Base-by-base conservation (phyloP, 257 asterid species). In the Anisodus acutangulus region DNA sequence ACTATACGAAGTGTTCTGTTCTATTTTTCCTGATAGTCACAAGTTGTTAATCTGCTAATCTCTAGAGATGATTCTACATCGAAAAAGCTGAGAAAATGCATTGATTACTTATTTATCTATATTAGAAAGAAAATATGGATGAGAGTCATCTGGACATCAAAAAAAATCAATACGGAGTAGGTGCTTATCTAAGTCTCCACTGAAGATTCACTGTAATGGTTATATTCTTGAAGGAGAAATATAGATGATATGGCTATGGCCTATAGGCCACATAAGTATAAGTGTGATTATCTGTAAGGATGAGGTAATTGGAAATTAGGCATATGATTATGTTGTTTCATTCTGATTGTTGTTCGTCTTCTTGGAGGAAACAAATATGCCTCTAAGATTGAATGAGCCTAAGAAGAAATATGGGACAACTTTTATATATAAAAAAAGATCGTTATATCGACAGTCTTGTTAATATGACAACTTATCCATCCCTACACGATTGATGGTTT, bases 201-300 rank as follows among this genome's bases (percentile, higher is more conserved):
- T 45, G 58, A 19, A 71, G 79, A 71, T 71, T 43, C 13, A 19
- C 45, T 71, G 39, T 19, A 47, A 72, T 72, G 80, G 54, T 45
- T 72, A 45, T n/a, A 19, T 72, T 72, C n/a, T 47, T 82, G 64
- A 71, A 66, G 64, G 64, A 41, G 79, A 51, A 55, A 22, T 43
- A 26, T 39, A 3, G 17, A 54, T 26, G 84, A n/a, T 41, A 55
- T 62, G 51, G 16, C 63, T 43, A 62, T 22, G 51, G 51, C 10
- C 63, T 43, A 62, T 22, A 35, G 74, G 80, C 9, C 41, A 47
- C 41, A 72, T 8, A 70, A 45, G n/a, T 22, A 47, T 9, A 9
- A 9, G 57, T 55, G 9, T 72, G 47, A 72, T 45, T 2, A 11
- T 72, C 59, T 19, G 41, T 45, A 19, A 72, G 59, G 31, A 16